Base-by-base conservation (phyloP, 352 stramenopile genomes). In the Phytopythium litorale region DNA sequence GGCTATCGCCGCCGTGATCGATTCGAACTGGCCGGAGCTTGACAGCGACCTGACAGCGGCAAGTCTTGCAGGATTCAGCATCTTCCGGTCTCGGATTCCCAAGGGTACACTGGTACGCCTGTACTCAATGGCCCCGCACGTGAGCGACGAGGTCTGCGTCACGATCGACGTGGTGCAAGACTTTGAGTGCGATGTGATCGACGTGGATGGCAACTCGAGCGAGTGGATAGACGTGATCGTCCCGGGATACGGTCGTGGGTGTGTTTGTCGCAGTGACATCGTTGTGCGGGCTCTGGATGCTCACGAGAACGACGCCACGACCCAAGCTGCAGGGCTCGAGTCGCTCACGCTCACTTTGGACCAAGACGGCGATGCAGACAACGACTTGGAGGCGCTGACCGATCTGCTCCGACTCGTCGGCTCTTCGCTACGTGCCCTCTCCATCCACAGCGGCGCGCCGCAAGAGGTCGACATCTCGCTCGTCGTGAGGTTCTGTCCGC, bases 151-250 rank as follows among this genome's bases (percentile, higher is more conserved):
- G 19, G 4, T 60, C 19, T 60, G 55, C 18, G 19, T 60, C 21
- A 60, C 55, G 55, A 42, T 60, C 25, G 28, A 50, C 37, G 55
- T 42, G 0, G 55, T 38, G n/a, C 55, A 60, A 52, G 55, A 60
- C 23, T 52, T 60, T 52, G 55, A 42, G 19, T 60, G 55, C 15
- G 28, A 51, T 2, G 55, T 42, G 12, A 12, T 60, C 6, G 59
- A 76, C 30, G 33, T 33, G 33, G 53, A 72, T 30, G 64, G 70
- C 9, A 50, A 38, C 18, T 32, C 66, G 12, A 66, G 58, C 48
- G 61, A 72, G 4, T 70, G 51, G 61, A 60, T 77, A 5, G 68
- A 79, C 21, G 59, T 77, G 11, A 42, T 79, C 8, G 56, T 81
- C 8, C 73, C 73, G 21, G 71, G 73, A 18, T 65, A 58, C 43